Evolutionary conservation across 148 eudicot genomes (phyloP).

Genomic region (Chenopodium quinoa): DNA sequence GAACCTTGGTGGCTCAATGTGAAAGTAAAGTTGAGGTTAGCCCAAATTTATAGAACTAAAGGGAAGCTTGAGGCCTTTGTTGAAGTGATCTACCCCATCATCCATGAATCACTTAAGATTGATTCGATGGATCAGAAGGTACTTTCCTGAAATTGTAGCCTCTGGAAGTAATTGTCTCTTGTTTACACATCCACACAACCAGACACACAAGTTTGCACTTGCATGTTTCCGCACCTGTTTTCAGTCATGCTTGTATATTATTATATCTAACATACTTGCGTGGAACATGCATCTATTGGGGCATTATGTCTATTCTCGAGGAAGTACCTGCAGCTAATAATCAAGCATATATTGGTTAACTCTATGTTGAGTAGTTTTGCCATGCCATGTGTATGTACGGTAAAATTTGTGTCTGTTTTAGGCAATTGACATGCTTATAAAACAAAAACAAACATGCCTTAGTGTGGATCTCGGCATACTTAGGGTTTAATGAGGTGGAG

Average conservation of each 20-base stretch:
- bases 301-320: background rate
- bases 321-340: background rate
- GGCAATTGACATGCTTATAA: background rate
- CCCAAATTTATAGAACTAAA: conserved; percentile 60
- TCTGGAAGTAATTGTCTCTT: background rate
- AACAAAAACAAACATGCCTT: background rate
- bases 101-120: conserved; percentile 61
- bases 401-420: background rate
- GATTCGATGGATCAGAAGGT: conserved; percentile 66
- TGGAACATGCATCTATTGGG: background rate
- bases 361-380: background rate
- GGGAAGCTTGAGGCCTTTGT: conserved; percentile 68
- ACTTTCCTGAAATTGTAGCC: conserved; percentile 14
- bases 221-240: background rate
- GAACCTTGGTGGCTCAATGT: conserved; percentile 77
- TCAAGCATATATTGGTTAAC: background rate
- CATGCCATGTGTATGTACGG: background rate
- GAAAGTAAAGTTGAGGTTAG: conserved; percentile 74
- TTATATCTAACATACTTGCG: background rate
- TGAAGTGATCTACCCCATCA: conserved; percentile 57
- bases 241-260: conserved; percentile 1
- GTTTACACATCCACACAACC: background rate
- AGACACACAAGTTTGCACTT: background rate
- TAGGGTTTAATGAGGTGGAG: background rate
- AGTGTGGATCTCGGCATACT: background rate